Percentiles rank a stretch among this genome's conserved stretches.
Conservation (phyloP, 2,329 filamentous ascomycete genomes). For the Ustulina deusta region DNA sequence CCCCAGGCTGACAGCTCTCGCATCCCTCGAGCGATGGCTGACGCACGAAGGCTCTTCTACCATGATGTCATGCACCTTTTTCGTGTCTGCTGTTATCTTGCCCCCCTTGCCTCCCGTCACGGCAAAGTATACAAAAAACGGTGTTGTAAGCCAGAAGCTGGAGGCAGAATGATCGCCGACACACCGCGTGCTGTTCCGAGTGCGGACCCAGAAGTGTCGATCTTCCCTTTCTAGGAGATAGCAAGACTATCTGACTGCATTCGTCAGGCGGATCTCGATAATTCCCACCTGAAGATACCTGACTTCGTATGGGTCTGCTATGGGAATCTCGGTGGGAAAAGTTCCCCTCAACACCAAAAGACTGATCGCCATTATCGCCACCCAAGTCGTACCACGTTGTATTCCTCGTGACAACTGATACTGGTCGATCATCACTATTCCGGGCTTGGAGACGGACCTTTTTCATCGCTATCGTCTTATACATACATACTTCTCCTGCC, state of each 20-base stretch:
- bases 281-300: slow-evolving; percentile 34
- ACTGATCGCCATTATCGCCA: slow-evolving; percentile 39
- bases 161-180: slow-evolving; percentile 15
- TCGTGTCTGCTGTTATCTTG: background rate
- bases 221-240: slow-evolving; percentile 41
- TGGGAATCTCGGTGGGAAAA: slow-evolving; percentile 40
- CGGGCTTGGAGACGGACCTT: slow-evolving; percentile 29
- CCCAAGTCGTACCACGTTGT: slow-evolving; percentile 37
- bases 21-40: slow-evolving; percentile 15
- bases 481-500: slow-evolving; percentile 22
- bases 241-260: slow-evolving; percentile 30
- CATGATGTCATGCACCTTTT: slow-evolving; percentile 28
- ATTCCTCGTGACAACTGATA: slow-evolving; percentile 42
- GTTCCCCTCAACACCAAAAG: slow-evolving; percentile 31
- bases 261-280: slow-evolving; percentile 17
- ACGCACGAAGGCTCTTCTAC: slow-evolving; percentile 18
- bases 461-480: slow-evolving; percentile 32
- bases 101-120: slow-evolving; percentile 12
- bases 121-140: background rate
- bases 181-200: slow-evolving; percentile 22
- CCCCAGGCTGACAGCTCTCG: slow-evolving; percentile 36
- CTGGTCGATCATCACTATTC: slow-evolving; percentile 43
- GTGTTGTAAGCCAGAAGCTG: slow-evolving; percentile 34
- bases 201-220: slow-evolving; percentile 41
- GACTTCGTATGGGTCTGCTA: too few species aligned